Conservation (phyloP, 441 rosid species). For the Populus hybrid region DNA sequence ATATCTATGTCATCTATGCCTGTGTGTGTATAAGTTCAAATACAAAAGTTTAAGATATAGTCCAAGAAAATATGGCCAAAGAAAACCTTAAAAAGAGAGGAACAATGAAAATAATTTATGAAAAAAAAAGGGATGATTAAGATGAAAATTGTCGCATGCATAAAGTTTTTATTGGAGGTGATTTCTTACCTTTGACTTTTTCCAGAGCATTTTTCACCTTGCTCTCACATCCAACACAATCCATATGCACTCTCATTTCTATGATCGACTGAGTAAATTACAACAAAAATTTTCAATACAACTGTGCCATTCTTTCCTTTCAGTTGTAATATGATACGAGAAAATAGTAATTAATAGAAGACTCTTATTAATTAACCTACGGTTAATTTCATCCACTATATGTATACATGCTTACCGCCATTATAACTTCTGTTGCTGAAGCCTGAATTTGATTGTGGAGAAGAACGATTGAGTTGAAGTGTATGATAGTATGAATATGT, state of each 20-base stretch:
- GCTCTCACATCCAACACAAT: conserved; percentile 56
- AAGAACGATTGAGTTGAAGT: not conserved
- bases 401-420: not conserved
- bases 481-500: not conserved
- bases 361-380: not conserved
- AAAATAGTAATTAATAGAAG: too few species aligned
- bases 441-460: too few species aligned
- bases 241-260: conserved; percentile 66
- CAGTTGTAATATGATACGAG: not conserved
- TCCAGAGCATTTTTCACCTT: conserved; percentile 44
- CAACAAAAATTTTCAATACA: not conserved
- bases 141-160: not conserved
- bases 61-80: not conserved
- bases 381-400: not conserved
- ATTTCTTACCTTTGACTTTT: conserved; percentile 39
- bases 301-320: not conserved
- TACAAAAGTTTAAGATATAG: not conserved
- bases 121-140: not conserved
- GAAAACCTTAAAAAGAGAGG: not conserved
- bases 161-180: not conserved
- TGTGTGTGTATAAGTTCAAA: not conserved
- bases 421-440: not conserved
- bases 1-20: conserved; percentile 54
- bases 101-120: not conserved
- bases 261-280: conserved; percentile 18